Percentiles rank a stretch among this genome's conserved stretches.
Evolutionary conservation across 2,329 filamentous ascomycete species (phyloP).

Genomic region (Triangularia setosa): DNA sequence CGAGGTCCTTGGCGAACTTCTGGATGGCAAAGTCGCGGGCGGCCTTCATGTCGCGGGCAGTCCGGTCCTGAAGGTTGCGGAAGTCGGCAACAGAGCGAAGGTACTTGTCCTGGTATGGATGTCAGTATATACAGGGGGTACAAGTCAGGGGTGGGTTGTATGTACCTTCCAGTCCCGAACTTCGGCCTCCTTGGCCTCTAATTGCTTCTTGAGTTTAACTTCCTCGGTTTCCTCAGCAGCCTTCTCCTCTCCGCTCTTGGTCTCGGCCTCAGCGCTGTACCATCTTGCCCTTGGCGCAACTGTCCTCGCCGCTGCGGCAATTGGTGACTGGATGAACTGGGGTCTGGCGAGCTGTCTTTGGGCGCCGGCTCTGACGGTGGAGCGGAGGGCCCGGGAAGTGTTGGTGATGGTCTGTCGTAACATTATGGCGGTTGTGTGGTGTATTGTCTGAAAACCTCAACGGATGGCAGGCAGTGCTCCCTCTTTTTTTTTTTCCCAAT

Average conservation of each 20-base stretch:
- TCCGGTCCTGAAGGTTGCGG: constrained; percentile 95
- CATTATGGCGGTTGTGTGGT: constrained; percentile 33
- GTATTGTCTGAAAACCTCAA: constrained; percentile 1
- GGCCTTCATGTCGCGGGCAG: constrained; percentile 79
- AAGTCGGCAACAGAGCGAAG: constrained; percentile 93
- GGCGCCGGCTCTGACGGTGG: constrained; percentile 35
- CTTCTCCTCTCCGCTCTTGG: constrained; percentile 28
- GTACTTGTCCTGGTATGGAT: constrained; percentile 76
- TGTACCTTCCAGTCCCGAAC: constrained; percentile 78
- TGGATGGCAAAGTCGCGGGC: constrained; percentile 93
- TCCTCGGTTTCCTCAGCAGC: constrained; percentile 34
- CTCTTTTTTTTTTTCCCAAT: not conserved
- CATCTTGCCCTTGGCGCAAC: constrained; percentile 41
- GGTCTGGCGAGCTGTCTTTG: constrained; percentile 36
- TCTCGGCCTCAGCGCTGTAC: constrained; percentile 43
- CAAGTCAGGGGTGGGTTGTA: constrained; percentile 12
- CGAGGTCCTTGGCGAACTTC: constrained; percentile 89
- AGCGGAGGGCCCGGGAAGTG: constrained; percentile 43
- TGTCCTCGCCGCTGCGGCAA: constrained; percentile 27
- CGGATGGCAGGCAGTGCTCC: constrained; percentile 1
- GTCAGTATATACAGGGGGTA: constrained; percentile 11
- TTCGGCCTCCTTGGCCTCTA: constrained; percentile 51
- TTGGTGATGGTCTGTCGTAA: constrained; percentile 43
- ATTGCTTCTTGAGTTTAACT: constrained; percentile 46
- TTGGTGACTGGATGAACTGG: constrained; percentile 32